Evolutionary conservation across 1,284 basidiomycete species (phyloP).

Genomic region (Apiotrichum mycotoxinovorans): DNA sequence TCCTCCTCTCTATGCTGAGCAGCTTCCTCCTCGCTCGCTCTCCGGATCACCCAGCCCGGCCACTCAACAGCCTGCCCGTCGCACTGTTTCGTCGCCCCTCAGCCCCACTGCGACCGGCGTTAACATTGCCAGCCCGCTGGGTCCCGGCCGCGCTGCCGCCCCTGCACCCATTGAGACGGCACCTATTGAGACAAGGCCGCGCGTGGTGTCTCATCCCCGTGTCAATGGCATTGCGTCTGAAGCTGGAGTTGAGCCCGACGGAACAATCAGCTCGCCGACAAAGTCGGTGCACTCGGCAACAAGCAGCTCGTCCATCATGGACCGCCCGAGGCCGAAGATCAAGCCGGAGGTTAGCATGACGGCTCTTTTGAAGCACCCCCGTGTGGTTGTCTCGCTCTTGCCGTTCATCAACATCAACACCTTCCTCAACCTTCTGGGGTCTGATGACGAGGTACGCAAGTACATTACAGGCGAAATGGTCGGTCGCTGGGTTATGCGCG

Average conservation of each 20-base stretch:
- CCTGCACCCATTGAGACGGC: neutral
- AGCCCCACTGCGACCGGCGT: neutral
- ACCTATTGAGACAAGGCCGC: neutral
- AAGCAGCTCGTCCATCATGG: conserved; percentile 6
- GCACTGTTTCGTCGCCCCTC: neutral
- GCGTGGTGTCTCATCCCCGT: neutral
- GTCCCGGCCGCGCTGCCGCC: neutral
- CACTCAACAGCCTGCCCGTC: neutral
- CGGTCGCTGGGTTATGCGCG: conserved; percentile 45
- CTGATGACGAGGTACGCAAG: conserved; percentile 34
- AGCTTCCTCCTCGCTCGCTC: neutral
- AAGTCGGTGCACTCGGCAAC: neutral
- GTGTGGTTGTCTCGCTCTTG: conserved; percentile 36
- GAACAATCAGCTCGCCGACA: neutral
- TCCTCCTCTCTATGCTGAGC: neutral
- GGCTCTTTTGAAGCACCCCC: conserved; percentile 29
- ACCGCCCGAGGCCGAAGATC: conserved; percentile 8
- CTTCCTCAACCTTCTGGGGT: conserved; percentile 43
- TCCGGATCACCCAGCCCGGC: neutral
- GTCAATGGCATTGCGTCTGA: neutral
- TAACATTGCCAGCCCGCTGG: neutral
- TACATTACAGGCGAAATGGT: conserved; percentile 45
- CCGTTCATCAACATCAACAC: conserved; percentile 42
- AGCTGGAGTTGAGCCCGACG: neutral
- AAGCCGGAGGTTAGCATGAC: conserved; percentile 11